Base-by-base conservation (phyloP, 352 stramenopile genomes). In the Paralagenidium karlingii region DNA sequence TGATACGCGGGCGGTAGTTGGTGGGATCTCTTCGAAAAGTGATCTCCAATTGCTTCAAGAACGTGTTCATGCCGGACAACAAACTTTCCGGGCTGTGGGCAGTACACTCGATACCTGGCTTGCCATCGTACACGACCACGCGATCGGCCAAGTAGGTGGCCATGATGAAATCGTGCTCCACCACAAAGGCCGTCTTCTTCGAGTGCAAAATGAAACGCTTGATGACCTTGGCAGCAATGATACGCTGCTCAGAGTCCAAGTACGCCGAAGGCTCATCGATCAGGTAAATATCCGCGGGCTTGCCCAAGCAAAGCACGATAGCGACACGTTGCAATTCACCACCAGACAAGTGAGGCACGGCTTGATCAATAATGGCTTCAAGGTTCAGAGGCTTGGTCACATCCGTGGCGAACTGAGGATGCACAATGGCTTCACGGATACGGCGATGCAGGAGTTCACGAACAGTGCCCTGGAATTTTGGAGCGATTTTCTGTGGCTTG, bases 81-180 rank as follows among this genome's bases (percentile, higher is more conserved):
- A 99, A 70, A 38, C 82, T 82, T 70, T 99, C 79, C 28, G 96
- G 96, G 32, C 81, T 59, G 43, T 88, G 78, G 19, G 96, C 96
- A 11, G 96, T 99, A 66, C 92, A 97, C 65, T 99, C 94, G 38
- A 99, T 77, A 60, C 94, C 94, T 22, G 96, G 96, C 21, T 85
- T 48, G 43, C 96, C 96, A 40, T 94, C 73, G 62, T 98, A 97
- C 3, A 97, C 90, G 42, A 97, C 87, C 11, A 98, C 93, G 33
- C 93, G 86, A 59, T 98, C 92, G 34, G 91, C 93, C 47, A 99
- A 71, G 70, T 99, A 99, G 20, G 96, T 99, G 32, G 95, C 96
- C 96, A 99, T 99, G 63, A 99, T 99, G 73, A 99, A 99, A 87
- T 99, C 96, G 76, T 99, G 96, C 74, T 99, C 96, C 12, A 99